A percentile compares a stretch with the other conserved stretches of the same genome.
Evolutionary conservation across 331 rosid species (phyloP).

Genomic region (Malus hybrid): DNA sequence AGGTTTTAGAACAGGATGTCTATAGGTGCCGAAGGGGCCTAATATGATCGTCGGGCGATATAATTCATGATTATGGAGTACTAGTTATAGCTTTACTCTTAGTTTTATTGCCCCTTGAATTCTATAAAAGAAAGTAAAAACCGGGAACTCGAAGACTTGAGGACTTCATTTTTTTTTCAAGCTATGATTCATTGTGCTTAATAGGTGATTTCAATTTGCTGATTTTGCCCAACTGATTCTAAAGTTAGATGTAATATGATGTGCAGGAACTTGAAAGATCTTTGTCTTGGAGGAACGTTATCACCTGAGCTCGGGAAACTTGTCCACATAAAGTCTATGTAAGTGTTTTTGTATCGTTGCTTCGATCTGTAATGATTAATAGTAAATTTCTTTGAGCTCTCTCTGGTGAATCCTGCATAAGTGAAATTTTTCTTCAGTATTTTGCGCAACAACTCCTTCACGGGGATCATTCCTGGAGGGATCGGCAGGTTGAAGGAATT

Average conservation of each 20-base stretch:
- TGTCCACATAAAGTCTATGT: slow-evolving; percentile 73
- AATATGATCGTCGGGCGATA: too few species aligned
- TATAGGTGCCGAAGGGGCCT: too few species aligned
- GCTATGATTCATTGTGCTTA: neutral
- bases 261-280: slow-evolving; percentile 66
- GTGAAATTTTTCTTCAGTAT: slow-evolving; percentile 38
- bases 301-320: slow-evolving; percentile 56
- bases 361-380: neutral
- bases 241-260: slow-evolving; percentile 15
- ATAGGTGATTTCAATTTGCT: neutral
- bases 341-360: slow-evolving; percentile 15
- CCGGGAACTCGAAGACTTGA: neutral
- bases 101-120: too few species aligned
- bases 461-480: slow-evolving; percentile 58
- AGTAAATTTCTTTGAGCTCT: neutral
- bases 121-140: neutral
- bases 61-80: too few species aligned
- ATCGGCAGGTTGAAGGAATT: slow-evolving; percentile 54
- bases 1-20: too few species aligned
- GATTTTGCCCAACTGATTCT: slow-evolving; percentile 2
- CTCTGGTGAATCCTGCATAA: slow-evolving; percentile 6
- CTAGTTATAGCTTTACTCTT: too few species aligned
- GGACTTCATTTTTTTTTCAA: neutral
- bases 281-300: slow-evolving; percentile 74
- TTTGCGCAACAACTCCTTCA: slow-evolving; percentile 76